A percentile compares a stretch with the other conserved stretches of the same genome.
Conservation (phyloP, 352 stramenopile genomes). For the Phytophthora boehmeriae region DNA sequence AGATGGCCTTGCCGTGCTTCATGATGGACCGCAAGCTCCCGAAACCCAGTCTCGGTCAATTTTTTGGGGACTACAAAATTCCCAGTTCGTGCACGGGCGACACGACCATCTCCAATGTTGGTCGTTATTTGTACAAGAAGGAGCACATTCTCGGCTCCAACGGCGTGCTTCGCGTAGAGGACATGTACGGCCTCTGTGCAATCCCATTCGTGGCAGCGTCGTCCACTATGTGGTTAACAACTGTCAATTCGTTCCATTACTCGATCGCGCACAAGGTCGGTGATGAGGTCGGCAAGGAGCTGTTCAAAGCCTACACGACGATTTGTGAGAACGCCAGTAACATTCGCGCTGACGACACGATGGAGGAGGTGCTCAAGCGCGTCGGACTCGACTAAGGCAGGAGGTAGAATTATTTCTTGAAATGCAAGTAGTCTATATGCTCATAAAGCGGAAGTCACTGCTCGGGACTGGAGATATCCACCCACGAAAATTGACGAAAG, state of each 20-base stretch:
- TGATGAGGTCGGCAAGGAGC: slow-evolving; percentile 7
- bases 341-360: neutral
- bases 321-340: slow-evolving; percentile 3
- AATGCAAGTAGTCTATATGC: too few relatives aligned
- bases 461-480: too few relatives aligned
- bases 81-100: slow-evolving; percentile 33
- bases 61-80: slow-evolving; percentile 1
- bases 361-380: neutral
- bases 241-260: slow-evolving; percentile 44
- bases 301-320: slow-evolving; percentile 10
- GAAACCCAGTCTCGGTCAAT: neutral
- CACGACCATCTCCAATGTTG: slow-evolving; percentile 28
- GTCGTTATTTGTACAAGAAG: slow-evolving; percentile 19
- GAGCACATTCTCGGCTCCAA: slow-evolving; percentile 5
- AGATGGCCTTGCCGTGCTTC: slow-evolving; percentile 25
- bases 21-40: slow-evolving; percentile 13
- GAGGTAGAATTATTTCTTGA: too few relatives aligned
- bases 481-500: too few relatives aligned
- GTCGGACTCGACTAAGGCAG: neutral
- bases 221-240: slow-evolving; percentile 37
- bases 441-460: too few relatives aligned
- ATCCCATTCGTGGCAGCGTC: slow-evolving; percentile 40
- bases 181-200: slow-evolving; percentile 42
- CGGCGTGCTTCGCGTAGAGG: slow-evolving; percentile 24
- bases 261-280: slow-evolving; percentile 41